Conservation (phyloP, 345 rosid genomes). For the Euphorbia tirucalli region DNA sequence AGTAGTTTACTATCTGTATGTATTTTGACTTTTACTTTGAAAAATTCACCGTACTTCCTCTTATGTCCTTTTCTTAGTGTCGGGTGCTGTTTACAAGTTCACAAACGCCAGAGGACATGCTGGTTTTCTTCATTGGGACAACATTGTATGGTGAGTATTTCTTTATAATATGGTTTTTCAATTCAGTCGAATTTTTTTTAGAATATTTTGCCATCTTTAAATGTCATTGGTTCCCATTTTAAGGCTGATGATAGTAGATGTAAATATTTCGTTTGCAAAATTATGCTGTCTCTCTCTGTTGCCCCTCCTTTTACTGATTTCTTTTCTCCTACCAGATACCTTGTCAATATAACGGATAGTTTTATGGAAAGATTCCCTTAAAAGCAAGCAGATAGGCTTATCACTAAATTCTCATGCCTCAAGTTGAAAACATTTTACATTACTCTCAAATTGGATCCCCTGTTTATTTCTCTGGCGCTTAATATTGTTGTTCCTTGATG, state of each 20-base stretch:
- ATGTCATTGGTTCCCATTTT: background rate
- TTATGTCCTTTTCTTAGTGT: constrained; percentile 35
- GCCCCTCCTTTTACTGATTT: background rate
- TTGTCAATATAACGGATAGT: background rate
- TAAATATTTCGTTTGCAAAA: background rate
- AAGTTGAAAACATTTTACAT: too few species aligned
- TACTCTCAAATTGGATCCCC: too few species aligned
- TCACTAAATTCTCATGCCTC: too few species aligned
- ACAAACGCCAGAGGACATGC: constrained; percentile 74
- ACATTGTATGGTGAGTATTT: constrained; percentile 42
- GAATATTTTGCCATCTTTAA: background rate
- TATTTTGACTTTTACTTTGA: background rate
- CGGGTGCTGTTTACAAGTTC: constrained; percentile 74
- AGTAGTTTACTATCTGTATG: background rate
- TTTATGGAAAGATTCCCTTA: background rate
- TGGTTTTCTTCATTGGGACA: constrained; percentile 74
- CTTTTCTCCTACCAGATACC: background rate
- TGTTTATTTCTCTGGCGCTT: too few species aligned
- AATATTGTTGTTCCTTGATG: too few species aligned
- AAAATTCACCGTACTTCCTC: constrained; percentile 2
- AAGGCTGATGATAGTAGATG: too few species aligned
- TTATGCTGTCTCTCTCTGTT: background rate
- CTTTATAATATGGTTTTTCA: constrained; percentile 4
- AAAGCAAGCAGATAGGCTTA: background rate
- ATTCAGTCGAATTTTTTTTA: background rate